Evolutionary conservation across 371 early-diverging fungal species (phyloP), one percentile per base, ranked within the genome.

Genomic region (Smittium mucronatum): DNA sequence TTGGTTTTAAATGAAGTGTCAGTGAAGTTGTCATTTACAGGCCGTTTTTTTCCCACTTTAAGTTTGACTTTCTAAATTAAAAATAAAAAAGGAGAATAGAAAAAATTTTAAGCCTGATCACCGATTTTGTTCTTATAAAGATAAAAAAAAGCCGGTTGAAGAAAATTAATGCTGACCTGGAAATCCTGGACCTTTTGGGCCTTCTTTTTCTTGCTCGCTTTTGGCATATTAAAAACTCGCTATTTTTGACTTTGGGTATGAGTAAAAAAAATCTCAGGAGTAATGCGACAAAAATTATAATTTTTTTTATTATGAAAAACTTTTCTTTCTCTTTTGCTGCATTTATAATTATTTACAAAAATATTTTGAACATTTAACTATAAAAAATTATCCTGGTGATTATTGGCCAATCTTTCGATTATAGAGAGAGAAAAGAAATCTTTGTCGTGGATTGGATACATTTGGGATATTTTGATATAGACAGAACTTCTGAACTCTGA

Each of bases 31-130:
- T 83, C 82, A 11, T 93, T 81, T n/a, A 84, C 77, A 26, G 85
- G 82, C 81, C 90, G 88, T 76, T 88, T 88, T 77, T 93, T 89
- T 63, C 95, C 95, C 57, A 95, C 87, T 76, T 95, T 95, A 47
- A 95, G 84, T 78, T 89, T 92, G 72, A 87, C 86, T 89, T 95
- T 94, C 88, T 68, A 68, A 29, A 67, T 89, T 79, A 64, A 29
- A 47, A 26, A 31, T 26, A 2, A 31, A n/a, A 25, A 63, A 30
- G 30, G 63, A n/a, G n/a, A n/a, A 30, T 67, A 34, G 36, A 2
- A n/a, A 35, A 31, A 2, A 57, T 28, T 74, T 84, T 88, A 80
- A 21, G 25, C 15, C 15, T 15, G 25, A 32, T 67, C 21, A 5
- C 35, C 57, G 35, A 26, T 21, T 25, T 68, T 58, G 0, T 25